Conservation (phyloP, 306 rosid species). For the Vigna trinervia region DNA sequence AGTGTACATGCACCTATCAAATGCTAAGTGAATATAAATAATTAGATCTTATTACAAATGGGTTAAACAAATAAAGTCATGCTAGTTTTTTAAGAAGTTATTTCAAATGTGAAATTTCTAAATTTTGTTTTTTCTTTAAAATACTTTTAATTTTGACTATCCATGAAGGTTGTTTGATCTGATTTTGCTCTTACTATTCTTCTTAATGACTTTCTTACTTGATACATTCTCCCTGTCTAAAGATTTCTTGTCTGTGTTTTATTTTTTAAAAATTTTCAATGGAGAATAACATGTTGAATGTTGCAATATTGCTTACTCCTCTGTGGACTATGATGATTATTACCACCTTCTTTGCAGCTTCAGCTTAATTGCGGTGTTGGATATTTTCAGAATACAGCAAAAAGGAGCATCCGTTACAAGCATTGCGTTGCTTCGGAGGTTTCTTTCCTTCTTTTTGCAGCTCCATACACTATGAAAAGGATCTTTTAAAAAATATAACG, state of each 20-base stretch:
- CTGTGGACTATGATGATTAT: constrained; percentile 18
- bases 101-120: not conserved
- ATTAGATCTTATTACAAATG: not conserved
- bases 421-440: constrained; percentile 73
- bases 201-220: not conserved
- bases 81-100: not conserved
- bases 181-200: not conserved
- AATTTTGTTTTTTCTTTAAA: not conserved
- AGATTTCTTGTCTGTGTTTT: not conserved
- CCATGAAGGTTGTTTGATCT: not conserved
- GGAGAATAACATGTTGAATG: constrained; percentile 18
- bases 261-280: not conserved
- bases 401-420: constrained; percentile 55
- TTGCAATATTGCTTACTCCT: not conserved
- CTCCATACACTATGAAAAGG: not conserved
- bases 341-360: constrained; percentile 53
- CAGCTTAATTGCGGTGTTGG: constrained; percentile 53
- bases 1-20: not conserved
- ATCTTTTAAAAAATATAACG: not conserved
- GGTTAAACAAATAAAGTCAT: not conserved
- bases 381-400: constrained; percentile 53
- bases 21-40: not conserved
- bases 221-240: not conserved
- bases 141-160: not conserved
- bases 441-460: constrained; percentile 14